Percentiles rank a stretch among this genome's conserved stretches.
phyloP scores from a whole-genome alignment of 768 basidiomycete species.

The Phylloporus sp. region DNA sequence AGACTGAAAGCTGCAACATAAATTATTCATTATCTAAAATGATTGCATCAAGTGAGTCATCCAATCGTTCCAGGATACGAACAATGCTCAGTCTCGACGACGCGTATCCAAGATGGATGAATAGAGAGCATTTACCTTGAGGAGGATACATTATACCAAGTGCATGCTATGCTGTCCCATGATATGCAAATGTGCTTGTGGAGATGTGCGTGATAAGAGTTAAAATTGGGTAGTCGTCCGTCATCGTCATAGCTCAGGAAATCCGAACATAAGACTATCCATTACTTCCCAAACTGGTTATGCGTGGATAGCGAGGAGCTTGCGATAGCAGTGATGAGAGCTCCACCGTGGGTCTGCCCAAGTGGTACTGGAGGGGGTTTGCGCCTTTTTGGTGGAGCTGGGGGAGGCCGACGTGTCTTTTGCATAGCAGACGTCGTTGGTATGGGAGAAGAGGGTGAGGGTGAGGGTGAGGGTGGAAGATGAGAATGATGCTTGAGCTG shows the following conservation, averaged over 20 bases:
- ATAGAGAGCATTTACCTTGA: constrained; percentile 10
- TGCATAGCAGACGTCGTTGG: constrained; percentile 19
- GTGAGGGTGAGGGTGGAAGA: constrained; percentile 15
- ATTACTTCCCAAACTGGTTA: constrained; percentile 17
- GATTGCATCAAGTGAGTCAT: not conserved
- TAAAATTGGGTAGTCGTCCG: constrained; percentile 7
- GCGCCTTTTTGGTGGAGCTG: constrained; percentile 64
- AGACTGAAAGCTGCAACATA: not conserved
- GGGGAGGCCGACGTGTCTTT: constrained; percentile 49
- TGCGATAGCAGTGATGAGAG: constrained; percentile 58
- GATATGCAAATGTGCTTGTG: constrained; percentile 17
- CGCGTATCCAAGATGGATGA: constrained; percentile 5
- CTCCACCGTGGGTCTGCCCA: constrained; percentile 45
- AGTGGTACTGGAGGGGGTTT: constrained; percentile 71
- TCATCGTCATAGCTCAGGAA: constrained; percentile 1
- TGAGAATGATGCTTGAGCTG: constrained; percentile 17
- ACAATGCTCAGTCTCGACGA: constrained; percentile 1
- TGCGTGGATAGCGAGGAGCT: constrained; percentile 30
- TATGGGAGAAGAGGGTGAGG: constrained; percentile 20
- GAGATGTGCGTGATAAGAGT: constrained; percentile 10
- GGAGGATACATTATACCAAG: constrained; percentile 10
- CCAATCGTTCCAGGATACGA: not conserved
- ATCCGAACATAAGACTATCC: constrained; percentile 1
- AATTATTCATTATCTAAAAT: not conserved
- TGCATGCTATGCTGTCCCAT: constrained; percentile 24